Conservation (phyloP, 495 filamentous ascomycete species). For the Filosporella fistucella region DNA sequence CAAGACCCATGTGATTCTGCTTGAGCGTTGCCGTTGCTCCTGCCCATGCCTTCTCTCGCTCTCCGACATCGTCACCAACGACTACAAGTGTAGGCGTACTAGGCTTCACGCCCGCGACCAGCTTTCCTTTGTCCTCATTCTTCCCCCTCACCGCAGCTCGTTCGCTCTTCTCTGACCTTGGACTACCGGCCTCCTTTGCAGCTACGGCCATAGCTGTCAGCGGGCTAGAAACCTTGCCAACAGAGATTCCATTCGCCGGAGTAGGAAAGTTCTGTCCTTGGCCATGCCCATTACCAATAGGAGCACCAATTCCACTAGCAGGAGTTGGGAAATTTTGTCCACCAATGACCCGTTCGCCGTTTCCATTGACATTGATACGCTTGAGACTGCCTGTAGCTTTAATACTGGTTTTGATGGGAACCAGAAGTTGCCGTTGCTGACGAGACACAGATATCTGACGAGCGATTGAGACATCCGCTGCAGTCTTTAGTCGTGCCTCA, state of each 20-base stretch:
- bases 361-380: no score
- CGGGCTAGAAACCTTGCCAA: slow-evolving; percentile 9
- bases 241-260: background rate
- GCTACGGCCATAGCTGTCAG: slow-evolving; percentile 16
- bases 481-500: slow-evolving; percentile 32
- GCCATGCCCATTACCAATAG: background rate
- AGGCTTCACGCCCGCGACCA: slow-evolving; percentile 18
- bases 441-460: slow-evolving; percentile 54
- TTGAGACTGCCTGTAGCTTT: background rate
- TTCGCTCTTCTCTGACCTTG: background rate
- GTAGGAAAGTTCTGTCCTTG: slow-evolving; percentile 4
- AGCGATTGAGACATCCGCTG: slow-evolving; percentile 55
- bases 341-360: no score
- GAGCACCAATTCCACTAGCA: background rate
- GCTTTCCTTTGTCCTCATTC: background rate
- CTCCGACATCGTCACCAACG: slow-evolving; percentile 13
- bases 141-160: background rate
- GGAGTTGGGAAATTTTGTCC: slow-evolving; percentile 1
- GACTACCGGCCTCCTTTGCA: slow-evolving; percentile 7
- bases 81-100: slow-evolving; percentile 21
- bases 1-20: slow-evolving; percentile 6
- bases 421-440: slow-evolving; percentile 46
- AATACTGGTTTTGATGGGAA: slow-evolving; percentile 15
- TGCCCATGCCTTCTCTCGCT: slow-evolving; percentile 11
- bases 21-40: slow-evolving; percentile 3